A percentile compares a stretch with the other conserved stretches of the same genome.
phyloP scores from a whole-genome alignment of 306 rosid genomes.

The Cicer bijugum region DNA sequence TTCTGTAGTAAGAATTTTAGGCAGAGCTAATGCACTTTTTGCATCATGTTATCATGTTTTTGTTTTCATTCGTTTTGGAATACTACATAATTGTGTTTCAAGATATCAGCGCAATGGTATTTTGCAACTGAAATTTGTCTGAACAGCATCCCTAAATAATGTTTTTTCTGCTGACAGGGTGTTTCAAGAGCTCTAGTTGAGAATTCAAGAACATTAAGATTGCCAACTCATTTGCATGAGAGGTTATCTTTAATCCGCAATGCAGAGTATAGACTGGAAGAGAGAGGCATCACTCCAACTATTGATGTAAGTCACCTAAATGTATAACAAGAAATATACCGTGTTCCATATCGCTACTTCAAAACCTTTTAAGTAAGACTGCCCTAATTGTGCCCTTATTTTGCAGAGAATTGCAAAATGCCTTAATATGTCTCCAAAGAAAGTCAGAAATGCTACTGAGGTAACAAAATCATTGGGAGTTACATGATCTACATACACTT shows the following conservation, averaged over 20 bases:
- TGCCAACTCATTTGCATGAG: conserved; percentile 86
- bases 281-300: conserved; percentile 89
- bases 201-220: conserved; percentile 86
- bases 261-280: conserved; percentile 77
- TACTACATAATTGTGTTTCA: conserved; percentile 2
- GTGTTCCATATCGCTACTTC: conserved; percentile 18
- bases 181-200: conserved; percentile 90
- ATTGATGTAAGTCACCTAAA: conserved; percentile 73
- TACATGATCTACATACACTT: conserved; percentile 13
- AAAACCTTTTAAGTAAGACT: conserved; percentile 3
- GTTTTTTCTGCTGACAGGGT: conserved; percentile 62
- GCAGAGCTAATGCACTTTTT: conserved; percentile 32
- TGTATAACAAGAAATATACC: conserved; percentile 25
- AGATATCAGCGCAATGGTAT: conserved; percentile 21
- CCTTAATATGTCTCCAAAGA: conserved; percentile 87
- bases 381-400: conserved; percentile 37
- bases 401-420: conserved; percentile 82
- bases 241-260: conserved; percentile 85
- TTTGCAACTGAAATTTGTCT: conserved; percentile 35
- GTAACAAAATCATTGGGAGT: conserved; percentile 52
- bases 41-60: neutral
- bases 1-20: conserved; percentile 22
- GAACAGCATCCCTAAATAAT: neutral
- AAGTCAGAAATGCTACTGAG: conserved; percentile 95
- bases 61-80: conserved; percentile 1